A percentile compares a stretch with the other conserved stretches of the same genome.
phyloP scores from a whole-genome alignment of 129 eudicot genomes.

The Flaveria trinervia region DNA sequence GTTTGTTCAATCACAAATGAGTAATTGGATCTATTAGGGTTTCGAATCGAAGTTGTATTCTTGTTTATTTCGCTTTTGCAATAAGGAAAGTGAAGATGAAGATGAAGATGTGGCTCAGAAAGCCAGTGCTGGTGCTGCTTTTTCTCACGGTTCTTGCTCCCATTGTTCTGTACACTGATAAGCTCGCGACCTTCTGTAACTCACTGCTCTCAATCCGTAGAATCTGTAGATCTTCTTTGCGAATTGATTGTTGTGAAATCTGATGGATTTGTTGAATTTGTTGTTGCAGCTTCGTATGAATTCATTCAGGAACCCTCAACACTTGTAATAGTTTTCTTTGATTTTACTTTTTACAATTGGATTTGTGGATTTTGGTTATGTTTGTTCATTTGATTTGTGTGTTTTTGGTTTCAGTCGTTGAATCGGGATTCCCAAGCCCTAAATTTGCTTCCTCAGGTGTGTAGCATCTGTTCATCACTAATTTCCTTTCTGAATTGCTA shows the following conservation, averaged over 20 bases:
- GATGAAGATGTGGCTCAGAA: constrained; percentile 51
- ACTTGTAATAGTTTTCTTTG: background rate
- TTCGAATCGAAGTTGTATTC: background rate
- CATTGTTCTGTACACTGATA: constrained; percentile 71
- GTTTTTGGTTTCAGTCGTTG: constrained; percentile 43
- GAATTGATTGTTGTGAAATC: background rate
- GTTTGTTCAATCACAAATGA: background rate
- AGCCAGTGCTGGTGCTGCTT: constrained; percentile 53
- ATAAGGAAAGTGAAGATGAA: constrained; percentile 11
- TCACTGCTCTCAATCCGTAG: background rate
- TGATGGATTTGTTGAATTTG: background rate
- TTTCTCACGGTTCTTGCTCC: constrained; percentile 69
- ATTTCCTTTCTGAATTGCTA: background rate
- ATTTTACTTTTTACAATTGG: background rate
- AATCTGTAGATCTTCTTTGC: background rate
- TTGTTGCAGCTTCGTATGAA: constrained; percentile 19
- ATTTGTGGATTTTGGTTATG: background rate
- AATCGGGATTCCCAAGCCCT: constrained; percentile 54
- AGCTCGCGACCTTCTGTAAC: constrained; percentile 35
- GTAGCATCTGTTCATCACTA: background rate
- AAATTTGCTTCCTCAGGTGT: constrained; percentile 78
- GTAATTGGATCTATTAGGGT: background rate
- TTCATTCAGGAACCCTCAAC: constrained; percentile 26
- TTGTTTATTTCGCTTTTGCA: background rate
- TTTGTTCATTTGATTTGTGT: constrained; percentile 14